These are phyloP conservation scores for Aaosphaeria arxii DNA, from an alignment of 2,329 filamentous ascomycete genomes.

Conservation along the genomic window DNA sequence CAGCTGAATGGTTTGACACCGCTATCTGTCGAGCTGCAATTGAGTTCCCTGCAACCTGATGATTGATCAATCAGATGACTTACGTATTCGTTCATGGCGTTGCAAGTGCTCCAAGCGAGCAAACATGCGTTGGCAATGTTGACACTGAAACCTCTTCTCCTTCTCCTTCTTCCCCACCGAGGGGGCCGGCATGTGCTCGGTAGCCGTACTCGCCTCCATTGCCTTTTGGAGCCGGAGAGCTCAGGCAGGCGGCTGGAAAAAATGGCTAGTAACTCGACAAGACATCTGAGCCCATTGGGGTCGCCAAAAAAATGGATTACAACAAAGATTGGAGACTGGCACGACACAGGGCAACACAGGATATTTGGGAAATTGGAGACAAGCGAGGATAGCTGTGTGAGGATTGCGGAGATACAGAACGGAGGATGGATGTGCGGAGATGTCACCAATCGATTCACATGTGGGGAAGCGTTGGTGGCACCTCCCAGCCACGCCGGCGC, in stretches of 20 bases:
- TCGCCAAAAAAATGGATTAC: too few relatives aligned
- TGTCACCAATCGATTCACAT: too few relatives aligned
- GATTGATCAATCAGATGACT: conserved; percentile 6
- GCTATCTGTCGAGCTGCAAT: conserved; percentile 23
- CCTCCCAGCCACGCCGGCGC: too few relatives aligned
- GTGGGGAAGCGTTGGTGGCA: too few relatives aligned
- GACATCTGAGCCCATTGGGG: too few relatives aligned
- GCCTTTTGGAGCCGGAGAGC: conserved; percentile 3
- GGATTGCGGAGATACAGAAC: too few relatives aligned
- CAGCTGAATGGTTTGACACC: conserved; percentile 42
- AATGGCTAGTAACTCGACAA: too few relatives aligned
- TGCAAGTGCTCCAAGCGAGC: conserved; percentile 42
- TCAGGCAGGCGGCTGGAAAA: neutral
- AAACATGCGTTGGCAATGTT: conserved; percentile 29
- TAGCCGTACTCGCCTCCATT: conserved; percentile 16
- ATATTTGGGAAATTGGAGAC: too few relatives aligned
- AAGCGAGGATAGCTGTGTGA: too few relatives aligned
- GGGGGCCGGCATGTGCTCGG: conserved; percentile 11
- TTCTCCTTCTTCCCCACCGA: conserved; percentile 33
- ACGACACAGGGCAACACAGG: too few relatives aligned
- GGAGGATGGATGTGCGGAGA: too few relatives aligned
- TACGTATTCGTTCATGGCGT: conserved; percentile 40
- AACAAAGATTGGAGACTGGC: too few relatives aligned
- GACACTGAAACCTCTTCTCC: conserved; percentile 34
- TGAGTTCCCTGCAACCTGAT: conserved; percentile 6